Conservation (phyloP, 345 rosid species). For the Clausena lansium region DNA sequence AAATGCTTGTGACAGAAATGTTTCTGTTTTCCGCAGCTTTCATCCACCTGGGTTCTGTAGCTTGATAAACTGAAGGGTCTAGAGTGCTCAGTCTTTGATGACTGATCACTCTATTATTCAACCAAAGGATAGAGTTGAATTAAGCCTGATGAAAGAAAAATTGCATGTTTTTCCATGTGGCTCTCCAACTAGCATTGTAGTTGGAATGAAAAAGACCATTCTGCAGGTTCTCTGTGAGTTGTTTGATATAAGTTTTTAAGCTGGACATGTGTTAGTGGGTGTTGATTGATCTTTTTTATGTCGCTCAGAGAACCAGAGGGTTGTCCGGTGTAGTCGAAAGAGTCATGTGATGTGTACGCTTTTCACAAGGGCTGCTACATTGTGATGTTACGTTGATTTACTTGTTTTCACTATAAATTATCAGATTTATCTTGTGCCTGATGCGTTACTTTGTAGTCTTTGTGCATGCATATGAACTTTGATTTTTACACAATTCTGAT, state of each 20-base stretch:
- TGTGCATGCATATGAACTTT: background rate
- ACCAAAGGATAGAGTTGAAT: background rate
- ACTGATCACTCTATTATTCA: too few relatives aligned
- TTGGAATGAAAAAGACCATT: constrained; percentile 1
- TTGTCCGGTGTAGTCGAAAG: constrained; percentile 11
- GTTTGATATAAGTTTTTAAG: constrained; percentile 14
- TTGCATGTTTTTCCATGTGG: constrained; percentile 9
- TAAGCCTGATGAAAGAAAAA: constrained; percentile 18
- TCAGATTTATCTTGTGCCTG: constrained; percentile 13
- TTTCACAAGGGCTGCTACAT: constrained; percentile 2
- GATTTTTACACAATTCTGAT: constrained; percentile 3
- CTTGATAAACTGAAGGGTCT: constrained; percentile 11
- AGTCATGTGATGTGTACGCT: background rate
- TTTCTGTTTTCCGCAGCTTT: constrained; percentile 15
- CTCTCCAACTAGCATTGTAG: constrained; percentile 16
- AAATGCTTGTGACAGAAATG: constrained; percentile 15
- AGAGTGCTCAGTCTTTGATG: constrained; percentile 8
- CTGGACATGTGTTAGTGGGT: constrained; percentile 9
- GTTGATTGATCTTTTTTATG: constrained; percentile 11
- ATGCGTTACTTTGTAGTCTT: constrained; percentile 12
- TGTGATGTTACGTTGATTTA: constrained; percentile 18
- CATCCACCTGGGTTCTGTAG: constrained; percentile 13
- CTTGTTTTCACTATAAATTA: constrained; percentile 10
- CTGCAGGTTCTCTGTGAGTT: constrained; percentile 1
- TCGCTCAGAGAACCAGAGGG: constrained; percentile 7